A percentile compares a stretch with the other conserved stretches of the same genome.
These are phyloP conservation scores for Ogataea neopini DNA, from an alignment of 805 yeast genomes.

Conservation along the genomic window DNA sequence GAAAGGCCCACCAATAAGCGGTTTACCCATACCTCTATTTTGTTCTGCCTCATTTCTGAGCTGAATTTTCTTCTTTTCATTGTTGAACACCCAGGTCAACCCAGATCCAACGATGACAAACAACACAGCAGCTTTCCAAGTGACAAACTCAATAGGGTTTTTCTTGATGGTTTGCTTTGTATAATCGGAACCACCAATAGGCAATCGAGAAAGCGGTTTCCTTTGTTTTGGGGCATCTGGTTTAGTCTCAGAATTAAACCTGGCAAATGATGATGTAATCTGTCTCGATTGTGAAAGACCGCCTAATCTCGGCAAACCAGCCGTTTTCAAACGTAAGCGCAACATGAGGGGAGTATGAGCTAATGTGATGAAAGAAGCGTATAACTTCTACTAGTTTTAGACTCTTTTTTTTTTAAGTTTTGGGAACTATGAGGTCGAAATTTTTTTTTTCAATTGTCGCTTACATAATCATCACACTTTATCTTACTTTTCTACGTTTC, in stretches of 20 bases:
- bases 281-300: not conserved
- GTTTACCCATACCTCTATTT: conserved; percentile 87
- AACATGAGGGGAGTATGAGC: not conserved
- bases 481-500: too few species aligned
- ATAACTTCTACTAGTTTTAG: too few species aligned
- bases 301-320: not conserved
- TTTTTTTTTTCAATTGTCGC: not conserved
- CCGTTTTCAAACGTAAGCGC: not conserved
- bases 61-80: conserved; percentile 74
- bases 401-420: too few species aligned
- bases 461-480: conserved; percentile 3
- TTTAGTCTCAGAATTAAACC: not conserved
- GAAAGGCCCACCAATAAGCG: conserved; percentile 91
- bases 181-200: conserved; percentile 60
- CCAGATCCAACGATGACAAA: conserved; percentile 71
- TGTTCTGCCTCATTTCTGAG: conserved; percentile 79
- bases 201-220: conserved; percentile 78
- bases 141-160: conserved; percentile 65
- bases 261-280: not conserved
- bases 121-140: conserved; percentile 80
- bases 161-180: conserved; percentile 30
- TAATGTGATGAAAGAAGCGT: too few species aligned
- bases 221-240: conserved; percentile 20
- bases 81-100: conserved; percentile 66
- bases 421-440: not conserved